A percentile compares a stretch with the other conserved stretches of the same genome.
These are phyloP conservation scores for Amanita phalloides DNA, from an alignment of 768 basidiomycete genomes.

Conservation along the genomic window DNA sequence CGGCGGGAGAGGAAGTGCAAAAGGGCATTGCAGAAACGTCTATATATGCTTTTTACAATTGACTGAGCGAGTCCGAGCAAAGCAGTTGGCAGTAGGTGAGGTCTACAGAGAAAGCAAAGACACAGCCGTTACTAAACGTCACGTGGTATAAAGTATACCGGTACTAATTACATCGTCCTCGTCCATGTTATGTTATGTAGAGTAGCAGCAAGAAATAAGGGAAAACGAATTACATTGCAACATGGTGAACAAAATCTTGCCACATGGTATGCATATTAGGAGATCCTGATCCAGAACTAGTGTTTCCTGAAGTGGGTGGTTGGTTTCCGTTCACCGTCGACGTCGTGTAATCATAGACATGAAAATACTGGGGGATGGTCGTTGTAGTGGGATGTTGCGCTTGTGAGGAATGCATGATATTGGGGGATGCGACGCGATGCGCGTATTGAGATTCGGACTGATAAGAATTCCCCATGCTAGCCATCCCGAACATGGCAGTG, in stretches of 20 bases:
- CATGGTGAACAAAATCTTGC: constrained; percentile 48
- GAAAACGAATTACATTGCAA: constrained; percentile 18
- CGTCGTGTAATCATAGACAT: constrained; percentile 61
- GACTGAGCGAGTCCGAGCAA: background rate
- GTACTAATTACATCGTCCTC: background rate
- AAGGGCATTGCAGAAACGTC: constrained; percentile 29
- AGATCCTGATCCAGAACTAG: constrained; percentile 36
- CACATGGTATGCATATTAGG: constrained; percentile 57
- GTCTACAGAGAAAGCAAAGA: too few relatives aligned
- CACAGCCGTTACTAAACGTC: background rate
- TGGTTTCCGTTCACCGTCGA: constrained; percentile 13
- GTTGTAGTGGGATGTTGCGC: background rate
- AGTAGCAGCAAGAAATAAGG: constrained; percentile 1
- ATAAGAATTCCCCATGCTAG: constrained; percentile 23
- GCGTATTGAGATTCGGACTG: constrained; percentile 24
- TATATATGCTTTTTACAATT: background rate
- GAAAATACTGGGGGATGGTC: constrained; percentile 59
- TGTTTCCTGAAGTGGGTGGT: constrained; percentile 17
- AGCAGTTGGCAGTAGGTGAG: background rate
- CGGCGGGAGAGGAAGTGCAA: constrained; percentile 43
- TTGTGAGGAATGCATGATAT: background rate
- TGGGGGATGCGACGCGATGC: constrained; percentile 15
- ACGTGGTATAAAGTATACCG: background rate
- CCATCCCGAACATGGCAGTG: constrained; percentile 33
- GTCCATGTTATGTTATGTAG: background rate